Base-by-base conservation (phyloP, 352 stramenopile species). In the Peronospora destructor region DNA sequence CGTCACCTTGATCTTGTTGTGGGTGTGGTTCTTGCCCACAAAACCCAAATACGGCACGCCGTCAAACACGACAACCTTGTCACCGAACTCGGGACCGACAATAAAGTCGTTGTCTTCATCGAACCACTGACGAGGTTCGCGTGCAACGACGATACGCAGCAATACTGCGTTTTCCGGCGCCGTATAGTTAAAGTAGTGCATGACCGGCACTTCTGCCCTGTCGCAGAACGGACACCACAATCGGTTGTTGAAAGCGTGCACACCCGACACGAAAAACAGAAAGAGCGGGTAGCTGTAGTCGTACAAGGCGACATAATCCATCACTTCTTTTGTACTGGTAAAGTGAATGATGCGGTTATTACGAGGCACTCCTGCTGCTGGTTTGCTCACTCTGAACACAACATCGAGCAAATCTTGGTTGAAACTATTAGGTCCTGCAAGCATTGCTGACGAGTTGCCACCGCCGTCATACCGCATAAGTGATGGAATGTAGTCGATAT, bases 211-310 rank as follows among this genome's bases (percentile, higher is more conserved):
- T 36, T 89, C 71, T 2, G 75, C 71, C 30, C 75, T 76, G 52
- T 91, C 80, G 53, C 80, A 91, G 51, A 84, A 89, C 45, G 70
- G 77, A 45, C 80, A 91, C 80, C 80, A 91, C n/a, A 89, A 64
- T 0, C 80, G 76, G 17, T 76, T 80, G 49, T 88, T 91, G 59
- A 87, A 87, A 39, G 56, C 41, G 50, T 91, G 74, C 11, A 77
- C 61, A 26, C 75, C 80, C 36, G 80, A 91, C 13, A 87, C 56
- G 52, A 89, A 89, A 50, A 73, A 87, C 48, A 91, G 59, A 40
- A 74, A 91, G 7, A 91, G 64, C 49, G 80, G 75, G 33, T 84
- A 86, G 47, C 61, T 76, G 60, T 74, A 73, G 63, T 88, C 72
- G 56, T 84, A 89, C 14, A 61, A 59, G 30, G 56, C 49, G 11